Evolutionary conservation across 148 eudicot species (phyloP).

Genomic region (Cornus controversa): DNA sequence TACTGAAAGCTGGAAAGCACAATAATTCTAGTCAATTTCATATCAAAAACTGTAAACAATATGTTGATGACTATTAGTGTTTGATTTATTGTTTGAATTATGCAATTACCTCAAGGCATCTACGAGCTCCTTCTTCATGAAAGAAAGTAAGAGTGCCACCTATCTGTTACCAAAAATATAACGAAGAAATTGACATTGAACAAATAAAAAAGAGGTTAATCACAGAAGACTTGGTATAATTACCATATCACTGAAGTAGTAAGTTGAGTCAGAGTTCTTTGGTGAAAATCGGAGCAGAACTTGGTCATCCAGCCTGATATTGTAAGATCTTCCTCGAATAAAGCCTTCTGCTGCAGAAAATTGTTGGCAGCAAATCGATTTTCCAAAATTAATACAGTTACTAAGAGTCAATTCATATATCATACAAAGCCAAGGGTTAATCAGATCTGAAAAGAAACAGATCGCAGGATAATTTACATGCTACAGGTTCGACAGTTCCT

Average conservation of each 20-base stretch:
- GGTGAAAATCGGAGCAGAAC: slow-evolving; percentile 95
- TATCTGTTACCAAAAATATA: slow-evolving; percentile 50
- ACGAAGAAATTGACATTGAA: slow-evolving; percentile 7
- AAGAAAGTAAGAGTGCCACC: slow-evolving; percentile 98
- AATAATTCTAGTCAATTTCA: slow-evolving; percentile 14
- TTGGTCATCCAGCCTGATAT: slow-evolving; percentile 94
- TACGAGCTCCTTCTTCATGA: slow-evolving; percentile 79
- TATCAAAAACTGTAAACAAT: neutral
- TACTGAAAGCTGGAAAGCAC: slow-evolving; percentile 63
- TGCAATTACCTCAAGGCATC: slow-evolving; percentile 86
- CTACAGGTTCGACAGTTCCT: slow-evolving; percentile 52
- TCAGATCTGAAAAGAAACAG: slow-evolving; percentile 4
- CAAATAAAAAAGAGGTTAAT: neutral
- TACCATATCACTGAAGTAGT: slow-evolving; percentile 95
- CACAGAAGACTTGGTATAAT: slow-evolving; percentile 4
- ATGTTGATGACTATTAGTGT: neutral
- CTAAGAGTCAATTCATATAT: neutral
- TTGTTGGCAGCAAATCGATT: slow-evolving; percentile 48
- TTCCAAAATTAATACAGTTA: neutral
- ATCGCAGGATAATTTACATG: slow-evolving; percentile 57
- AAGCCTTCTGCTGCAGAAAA: slow-evolving; percentile 98
- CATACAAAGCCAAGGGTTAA: neutral
- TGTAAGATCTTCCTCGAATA: slow-evolving; percentile 91
- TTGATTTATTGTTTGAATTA: neutral
- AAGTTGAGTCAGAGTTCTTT: slow-evolving; percentile 87